Conservation (phyloP, 176 grass and related monocot genomes). For the Elaeis guineensis region DNA sequence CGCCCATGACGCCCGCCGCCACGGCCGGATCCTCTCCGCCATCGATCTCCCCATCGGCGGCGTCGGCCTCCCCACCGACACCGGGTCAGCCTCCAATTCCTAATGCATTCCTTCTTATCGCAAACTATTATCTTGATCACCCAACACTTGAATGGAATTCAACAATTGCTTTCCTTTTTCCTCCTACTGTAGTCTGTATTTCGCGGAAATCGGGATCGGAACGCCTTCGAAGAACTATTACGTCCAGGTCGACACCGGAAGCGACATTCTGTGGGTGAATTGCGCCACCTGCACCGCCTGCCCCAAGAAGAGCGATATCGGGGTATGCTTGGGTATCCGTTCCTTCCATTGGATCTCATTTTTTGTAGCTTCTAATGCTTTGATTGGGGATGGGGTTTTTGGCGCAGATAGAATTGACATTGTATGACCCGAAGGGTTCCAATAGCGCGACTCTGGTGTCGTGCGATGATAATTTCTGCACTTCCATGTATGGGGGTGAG, state of each 20-base stretch:
- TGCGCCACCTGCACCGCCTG: constrained; percentile 73
- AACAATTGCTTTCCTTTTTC: neutral
- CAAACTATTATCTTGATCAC: neutral
- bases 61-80: constrained; percentile 62
- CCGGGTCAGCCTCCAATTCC: constrained; percentile 38
- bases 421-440: constrained; percentile 70
- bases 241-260: constrained; percentile 97
- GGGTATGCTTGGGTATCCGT: constrained; percentile 28
- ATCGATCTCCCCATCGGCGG: constrained; percentile 73
- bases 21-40: constrained; percentile 38
- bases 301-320: constrained; percentile 72
- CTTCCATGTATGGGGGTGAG: constrained; percentile 14
- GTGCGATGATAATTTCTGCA: constrained; percentile 64
- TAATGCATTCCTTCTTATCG: neutral
- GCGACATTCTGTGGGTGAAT: constrained; percentile 93
- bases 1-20: constrained; percentile 44
- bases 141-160: neutral
- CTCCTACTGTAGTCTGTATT: constrained; percentile 53
- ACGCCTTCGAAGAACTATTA: constrained; percentile 70
- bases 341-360: neutral
- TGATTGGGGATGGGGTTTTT: neutral
- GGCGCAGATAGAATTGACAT: constrained; percentile 68
- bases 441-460: constrained; percentile 39
- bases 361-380: neutral
- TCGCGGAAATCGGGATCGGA: constrained; percentile 64